Conservation (phyloP, 805 yeast species). For the Lipomyces yamadae region DNA sequence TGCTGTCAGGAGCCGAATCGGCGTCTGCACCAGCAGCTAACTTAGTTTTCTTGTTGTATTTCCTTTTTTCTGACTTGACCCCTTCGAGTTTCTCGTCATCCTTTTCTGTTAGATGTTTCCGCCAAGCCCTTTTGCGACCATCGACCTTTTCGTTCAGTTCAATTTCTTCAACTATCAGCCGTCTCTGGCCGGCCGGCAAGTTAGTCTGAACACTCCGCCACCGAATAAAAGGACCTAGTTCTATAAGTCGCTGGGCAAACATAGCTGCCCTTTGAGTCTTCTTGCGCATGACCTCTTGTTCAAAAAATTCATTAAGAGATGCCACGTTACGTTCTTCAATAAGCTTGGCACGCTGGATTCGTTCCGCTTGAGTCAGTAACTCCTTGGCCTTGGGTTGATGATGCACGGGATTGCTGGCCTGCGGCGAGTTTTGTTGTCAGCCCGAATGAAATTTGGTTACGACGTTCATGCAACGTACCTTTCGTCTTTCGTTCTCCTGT, state of each 20-base stretch:
- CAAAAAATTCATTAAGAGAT: conserved; percentile 76
- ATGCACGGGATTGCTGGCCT: conserved; percentile 16
- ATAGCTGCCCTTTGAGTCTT: conserved; percentile 75
- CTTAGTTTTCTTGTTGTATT: conserved; percentile 12
- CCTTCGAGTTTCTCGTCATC: not conserved
- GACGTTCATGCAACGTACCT: conserved; percentile 40
- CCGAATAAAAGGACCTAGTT: conserved; percentile 65
- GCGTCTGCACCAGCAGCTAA: not conserved
- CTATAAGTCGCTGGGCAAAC: conserved; percentile 59
- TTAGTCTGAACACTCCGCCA: conserved; percentile 54
- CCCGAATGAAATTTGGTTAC: not conserved
- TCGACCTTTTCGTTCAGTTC: conserved; percentile 24
- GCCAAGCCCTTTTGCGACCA: not conserved
- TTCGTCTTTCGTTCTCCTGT: conserved; percentile 66
- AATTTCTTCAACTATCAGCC: conserved; percentile 28
- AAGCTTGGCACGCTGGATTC: conserved; percentile 78
- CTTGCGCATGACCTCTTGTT: conserved; percentile 82
- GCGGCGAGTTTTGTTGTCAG: not conserved
- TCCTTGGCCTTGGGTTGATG: conserved; percentile 10
- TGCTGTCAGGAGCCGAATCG: not conserved
- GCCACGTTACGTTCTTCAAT: conserved; percentile 79
- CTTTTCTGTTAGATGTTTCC: not conserved
- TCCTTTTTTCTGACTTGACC: not conserved
- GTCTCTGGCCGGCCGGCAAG: conserved; percentile 49
- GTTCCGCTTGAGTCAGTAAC: conserved; percentile 67